A percentile compares a stretch with the other conserved stretches of the same genome.
Conservation (phyloP, 306 rosid species). For the Sindora glabra region DNA sequence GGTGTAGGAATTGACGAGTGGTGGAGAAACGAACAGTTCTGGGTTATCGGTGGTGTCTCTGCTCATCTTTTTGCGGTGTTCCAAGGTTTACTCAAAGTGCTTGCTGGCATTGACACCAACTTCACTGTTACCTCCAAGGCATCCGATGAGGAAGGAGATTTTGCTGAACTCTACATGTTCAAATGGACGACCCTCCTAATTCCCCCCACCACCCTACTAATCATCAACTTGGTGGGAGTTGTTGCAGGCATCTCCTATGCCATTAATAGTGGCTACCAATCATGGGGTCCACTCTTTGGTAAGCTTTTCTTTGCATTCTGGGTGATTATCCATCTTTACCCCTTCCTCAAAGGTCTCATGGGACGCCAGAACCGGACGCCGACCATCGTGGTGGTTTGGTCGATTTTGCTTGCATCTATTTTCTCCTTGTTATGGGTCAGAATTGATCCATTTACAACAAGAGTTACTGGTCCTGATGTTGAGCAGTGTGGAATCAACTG, state of each 20-base stretch:
- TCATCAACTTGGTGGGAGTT: constrained; percentile 85
- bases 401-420: constrained; percentile 84
- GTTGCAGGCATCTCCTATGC: constrained; percentile 94
- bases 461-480: constrained; percentile 79
- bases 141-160: constrained; percentile 90
- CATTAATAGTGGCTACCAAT: constrained; percentile 90
- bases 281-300: constrained; percentile 97
- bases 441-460: constrained; percentile 74
- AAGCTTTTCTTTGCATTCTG: constrained; percentile 97
- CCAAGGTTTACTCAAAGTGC: constrained; percentile 95
- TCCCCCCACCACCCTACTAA: constrained; percentile 88
- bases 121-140: constrained; percentile 98
- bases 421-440: constrained; percentile 92
- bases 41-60: constrained; percentile 98
- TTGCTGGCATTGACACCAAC: constrained; percentile 93
- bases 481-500: constrained; percentile 94
- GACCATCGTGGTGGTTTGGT: constrained; percentile 91
- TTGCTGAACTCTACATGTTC: constrained; percentile 77
- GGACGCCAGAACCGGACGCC: constrained; percentile 96
- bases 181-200: constrained; percentile 97
- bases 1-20: constrained; percentile 95
- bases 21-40: constrained; percentile 99
- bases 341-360: constrained; percentile 98
- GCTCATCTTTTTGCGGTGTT: constrained; percentile 85
- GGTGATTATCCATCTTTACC: constrained; percentile 92